Evolutionary conservation across 768 basidiomycete genomes (phyloP).

Genomic region (Tulasnella sp.): DNA sequence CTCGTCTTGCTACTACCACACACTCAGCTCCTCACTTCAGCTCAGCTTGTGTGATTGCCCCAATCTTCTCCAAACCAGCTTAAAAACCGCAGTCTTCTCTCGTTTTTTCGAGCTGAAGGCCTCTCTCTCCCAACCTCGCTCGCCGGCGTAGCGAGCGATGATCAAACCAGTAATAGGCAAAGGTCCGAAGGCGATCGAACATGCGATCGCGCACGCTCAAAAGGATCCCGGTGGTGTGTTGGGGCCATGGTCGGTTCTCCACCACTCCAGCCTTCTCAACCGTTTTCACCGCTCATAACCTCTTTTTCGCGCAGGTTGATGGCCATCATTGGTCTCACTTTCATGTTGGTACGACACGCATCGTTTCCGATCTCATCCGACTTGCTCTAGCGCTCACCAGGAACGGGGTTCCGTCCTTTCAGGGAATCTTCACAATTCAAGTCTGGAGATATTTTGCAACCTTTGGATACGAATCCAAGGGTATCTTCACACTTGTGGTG

Average conservation of each 20-base stretch:
- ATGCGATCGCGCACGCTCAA: conserved; percentile 1
- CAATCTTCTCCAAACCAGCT: neutral
- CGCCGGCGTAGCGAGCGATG: conserved; percentile 1
- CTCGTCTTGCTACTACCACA: neutral
- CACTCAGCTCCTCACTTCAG: neutral
- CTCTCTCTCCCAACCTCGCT: neutral
- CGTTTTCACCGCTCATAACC: neutral
- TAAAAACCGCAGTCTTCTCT: neutral
- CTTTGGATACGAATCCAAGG: neutral
- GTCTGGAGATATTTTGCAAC: neutral
- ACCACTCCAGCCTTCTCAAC: neutral
- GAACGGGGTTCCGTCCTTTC: neutral
- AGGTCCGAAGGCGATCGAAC: neutral
- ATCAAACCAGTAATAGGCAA: conserved; percentile 4
- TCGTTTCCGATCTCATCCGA: neutral
- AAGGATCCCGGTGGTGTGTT: neutral
- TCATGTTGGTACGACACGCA: neutral
- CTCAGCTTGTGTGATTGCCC: neutral
- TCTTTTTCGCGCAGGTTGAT: neutral
- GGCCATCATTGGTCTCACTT: neutral
- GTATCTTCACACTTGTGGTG: neutral
- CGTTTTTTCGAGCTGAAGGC: neutral
- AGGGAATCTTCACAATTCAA: neutral
- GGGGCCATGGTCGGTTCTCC: neutral
- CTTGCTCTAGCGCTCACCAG: neutral